phyloP scores from a whole-genome alignment of 768 basidiomycete genomes.

The Trametes sanguinea region DNA sequence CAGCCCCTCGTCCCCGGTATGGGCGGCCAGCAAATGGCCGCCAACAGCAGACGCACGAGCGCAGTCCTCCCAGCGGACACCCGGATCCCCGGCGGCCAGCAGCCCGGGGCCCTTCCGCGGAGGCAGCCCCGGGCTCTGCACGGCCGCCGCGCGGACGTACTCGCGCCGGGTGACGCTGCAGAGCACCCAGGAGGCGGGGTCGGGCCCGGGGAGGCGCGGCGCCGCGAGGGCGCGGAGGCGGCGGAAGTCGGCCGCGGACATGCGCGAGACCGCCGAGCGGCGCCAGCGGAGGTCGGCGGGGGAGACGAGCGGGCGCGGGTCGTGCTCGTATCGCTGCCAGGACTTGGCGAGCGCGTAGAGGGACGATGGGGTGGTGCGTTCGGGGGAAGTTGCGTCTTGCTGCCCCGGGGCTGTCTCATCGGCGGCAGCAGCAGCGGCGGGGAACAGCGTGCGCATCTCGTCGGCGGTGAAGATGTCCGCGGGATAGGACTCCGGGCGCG shows the following conservation, averaged over 20 bases:
- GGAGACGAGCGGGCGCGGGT: neutral
- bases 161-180: conserved; percentile 16
- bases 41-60: neutral
- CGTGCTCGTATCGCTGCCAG: neutral
- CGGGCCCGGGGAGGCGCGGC: neutral
- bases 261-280: conserved; percentile 10
- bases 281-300: conserved; percentile 1
- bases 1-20: neutral
- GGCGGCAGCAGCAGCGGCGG: neutral
- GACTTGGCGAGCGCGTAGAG: neutral
- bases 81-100: too few relatives aligned
- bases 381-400: too few relatives aligned
- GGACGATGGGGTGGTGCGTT: neutral
- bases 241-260: conserved; percentile 4
- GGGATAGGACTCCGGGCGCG: neutral
- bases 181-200: conserved; percentile 9
- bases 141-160: conserved; percentile 10
- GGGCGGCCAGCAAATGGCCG: conserved; percentile 7
- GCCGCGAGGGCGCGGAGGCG: conserved; percentile 4
- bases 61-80: neutral
- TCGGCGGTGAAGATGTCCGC: neutral
- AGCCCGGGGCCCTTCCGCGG: too few relatives aligned
- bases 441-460: neutral
- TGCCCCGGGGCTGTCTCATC: neutral
- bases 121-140: too few relatives aligned